A percentile compares a stretch with the other conserved stretches of the same genome.
These are phyloP conservation scores for Cyclaneusma minus DNA, from an alignment of 2,329 filamentous ascomycete species.

Conservation along the genomic window DNA sequence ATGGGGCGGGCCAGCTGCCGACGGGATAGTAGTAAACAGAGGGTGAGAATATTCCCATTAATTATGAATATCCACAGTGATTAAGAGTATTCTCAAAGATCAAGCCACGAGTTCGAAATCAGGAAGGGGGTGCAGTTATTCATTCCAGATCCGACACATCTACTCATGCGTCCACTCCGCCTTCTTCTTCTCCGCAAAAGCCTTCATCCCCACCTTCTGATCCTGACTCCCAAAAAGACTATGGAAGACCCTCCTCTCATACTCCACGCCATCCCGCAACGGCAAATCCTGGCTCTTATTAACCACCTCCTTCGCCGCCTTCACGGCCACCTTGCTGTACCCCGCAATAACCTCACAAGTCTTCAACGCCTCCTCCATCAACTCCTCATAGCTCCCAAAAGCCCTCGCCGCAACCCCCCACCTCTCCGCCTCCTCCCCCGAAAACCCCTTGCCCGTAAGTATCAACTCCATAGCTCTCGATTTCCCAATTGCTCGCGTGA, in stretches of 20 bases:
- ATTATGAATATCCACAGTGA: too few relatives aligned
- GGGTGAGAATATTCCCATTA: too few relatives aligned
- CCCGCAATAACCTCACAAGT: constrained; percentile 83
- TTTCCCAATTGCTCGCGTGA: constrained; percentile 74
- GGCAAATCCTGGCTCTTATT: constrained; percentile 94
- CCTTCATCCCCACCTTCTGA: constrained; percentile 94
- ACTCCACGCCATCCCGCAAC: constrained; percentile 83
- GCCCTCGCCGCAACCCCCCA: constrained; percentile 83
- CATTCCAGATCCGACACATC: constrained; percentile 3
- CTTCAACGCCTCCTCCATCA: constrained; percentile 66
- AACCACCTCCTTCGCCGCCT: constrained; percentile 93
- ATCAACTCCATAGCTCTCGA: constrained; percentile 83
- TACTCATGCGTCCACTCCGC: constrained; percentile 77
- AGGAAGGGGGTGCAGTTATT: too few relatives aligned
- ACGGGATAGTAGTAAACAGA: too few relatives aligned
- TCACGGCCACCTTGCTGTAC: constrained; percentile 73
- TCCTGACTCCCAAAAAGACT: constrained; percentile 84
- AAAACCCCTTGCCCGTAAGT: constrained; percentile 72
- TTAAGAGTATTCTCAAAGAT: too few relatives aligned
- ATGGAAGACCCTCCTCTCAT: constrained; percentile 87
- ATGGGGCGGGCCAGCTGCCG: too few relatives aligned
- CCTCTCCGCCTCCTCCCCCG: constrained; percentile 65
- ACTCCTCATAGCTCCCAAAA: constrained; percentile 65
- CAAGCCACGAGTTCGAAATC: too few relatives aligned
- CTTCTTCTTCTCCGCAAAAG: constrained; percentile 91